These are phyloP conservation scores for Dissophora ornata DNA, from an alignment of 192 early-diverging fungal genomes.

Conservation along the genomic window DNA sequence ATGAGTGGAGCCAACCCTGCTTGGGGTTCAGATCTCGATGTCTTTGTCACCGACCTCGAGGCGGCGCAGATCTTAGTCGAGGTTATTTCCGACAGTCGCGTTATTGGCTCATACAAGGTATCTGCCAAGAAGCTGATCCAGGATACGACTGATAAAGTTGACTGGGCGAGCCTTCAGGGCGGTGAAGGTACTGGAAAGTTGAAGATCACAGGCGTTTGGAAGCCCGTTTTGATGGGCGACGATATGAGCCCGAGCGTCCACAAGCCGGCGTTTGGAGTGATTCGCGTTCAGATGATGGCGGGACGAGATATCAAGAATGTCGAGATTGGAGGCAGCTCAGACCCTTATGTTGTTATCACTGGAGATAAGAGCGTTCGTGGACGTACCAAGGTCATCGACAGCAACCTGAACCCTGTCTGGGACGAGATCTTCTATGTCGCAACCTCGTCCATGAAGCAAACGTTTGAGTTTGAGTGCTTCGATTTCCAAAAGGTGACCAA, in stretches of 20 bases:
- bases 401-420: conserved; percentile 91
- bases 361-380: conserved; percentile 65
- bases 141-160: conserved; percentile 55
- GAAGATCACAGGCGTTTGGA: conserved; percentile 67
- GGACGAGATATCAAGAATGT: conserved; percentile 87
- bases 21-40: conserved; percentile 78
- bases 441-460: conserved; percentile 80
- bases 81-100: conserved; percentile 63
- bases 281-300: conserved; percentile 79
- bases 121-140: conserved; percentile 29
- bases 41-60: conserved; percentile 79
- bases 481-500: conserved; percentile 91
- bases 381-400: conserved; percentile 83
- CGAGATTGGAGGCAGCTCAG: conserved; percentile 87
- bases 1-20: conserved; percentile 83
- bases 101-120: conserved; percentile 43
- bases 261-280: conserved; percentile 77
- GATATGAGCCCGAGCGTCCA: conserved; percentile 62
- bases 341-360: conserved; percentile 87
- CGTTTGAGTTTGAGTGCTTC: conserved; percentile 80
- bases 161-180: conserved; percentile 56
- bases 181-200: conserved; percentile 54
- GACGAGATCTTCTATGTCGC: conserved; percentile 90
- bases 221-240: conserved; percentile 81
- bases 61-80: conserved; percentile 67